Percentiles rank a stretch among this genome's conserved stretches.
Conservation (phyloP, 768 basidiomycete genomes). For the Tylopilus rubrobrunneus region DNA sequence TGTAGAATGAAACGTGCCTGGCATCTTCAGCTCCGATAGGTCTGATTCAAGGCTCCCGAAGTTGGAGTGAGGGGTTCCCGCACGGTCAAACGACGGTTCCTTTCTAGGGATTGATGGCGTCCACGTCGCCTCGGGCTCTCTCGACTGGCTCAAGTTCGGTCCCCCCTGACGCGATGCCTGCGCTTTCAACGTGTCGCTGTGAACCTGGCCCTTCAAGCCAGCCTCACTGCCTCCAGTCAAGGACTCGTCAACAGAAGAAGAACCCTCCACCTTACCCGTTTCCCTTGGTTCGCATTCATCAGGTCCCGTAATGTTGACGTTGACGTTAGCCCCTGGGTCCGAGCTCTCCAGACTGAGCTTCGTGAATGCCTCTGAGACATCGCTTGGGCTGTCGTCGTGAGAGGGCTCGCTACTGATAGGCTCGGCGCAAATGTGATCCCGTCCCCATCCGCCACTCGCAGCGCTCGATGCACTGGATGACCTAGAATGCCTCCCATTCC, state of each 20-base stretch:
- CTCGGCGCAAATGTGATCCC: slow-evolving; percentile 25
- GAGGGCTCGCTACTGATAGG: slow-evolving; percentile 32
- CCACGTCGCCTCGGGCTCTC: slow-evolving; percentile 1
- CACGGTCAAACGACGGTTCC: background rate
- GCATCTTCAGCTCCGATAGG: slow-evolving; percentile 40
- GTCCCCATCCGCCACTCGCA: slow-evolving; percentile 37
- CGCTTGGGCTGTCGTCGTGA: slow-evolving; percentile 29
- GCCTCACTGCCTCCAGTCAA: slow-evolving; percentile 18
- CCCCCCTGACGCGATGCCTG: background rate
- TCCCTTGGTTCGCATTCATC: slow-evolving; percentile 24
- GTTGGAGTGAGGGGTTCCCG: slow-evolving; percentile 4
- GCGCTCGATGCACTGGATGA: slow-evolving; percentile 25
- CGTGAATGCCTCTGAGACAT: slow-evolving; percentile 19
- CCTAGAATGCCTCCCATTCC: slow-evolving; percentile 23
- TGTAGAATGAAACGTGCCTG: slow-evolving; percentile 46
- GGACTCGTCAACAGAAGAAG: slow-evolving; percentile 15
- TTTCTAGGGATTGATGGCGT: background rate
- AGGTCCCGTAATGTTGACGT: slow-evolving; percentile 37
- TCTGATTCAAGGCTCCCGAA: slow-evolving; percentile 30
- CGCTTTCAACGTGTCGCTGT: background rate
- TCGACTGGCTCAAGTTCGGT: background rate
- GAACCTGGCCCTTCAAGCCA: slow-evolving; percentile 11
- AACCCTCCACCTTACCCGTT: slow-evolving; percentile 23
- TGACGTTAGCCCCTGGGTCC: slow-evolving; percentile 37
- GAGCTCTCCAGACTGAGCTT: slow-evolving; percentile 29